phyloP scores from a whole-genome alignment of 768 basidiomycete genomes.

The Phylloporus rhodoxanthus region DNA sequence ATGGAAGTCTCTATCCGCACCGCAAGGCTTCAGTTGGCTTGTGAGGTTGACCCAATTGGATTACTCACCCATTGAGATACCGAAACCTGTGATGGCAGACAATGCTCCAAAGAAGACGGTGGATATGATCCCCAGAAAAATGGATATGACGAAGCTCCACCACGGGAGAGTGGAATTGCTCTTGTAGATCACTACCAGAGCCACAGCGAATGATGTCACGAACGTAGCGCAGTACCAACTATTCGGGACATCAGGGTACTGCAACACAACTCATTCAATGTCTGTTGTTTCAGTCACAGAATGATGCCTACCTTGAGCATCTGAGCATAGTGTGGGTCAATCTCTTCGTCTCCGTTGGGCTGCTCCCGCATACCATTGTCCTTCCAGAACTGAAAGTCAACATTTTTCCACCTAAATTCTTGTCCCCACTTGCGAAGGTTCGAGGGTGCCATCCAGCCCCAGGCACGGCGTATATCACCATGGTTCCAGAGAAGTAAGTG shows the following conservation, averaged over 20 bases:
- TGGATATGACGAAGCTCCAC: conserved; percentile 49
- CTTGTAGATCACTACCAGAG: conserved; percentile 49
- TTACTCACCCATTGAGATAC: conserved; percentile 19
- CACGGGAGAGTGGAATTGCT: conserved; percentile 51
- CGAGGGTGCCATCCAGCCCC: conserved; percentile 37
- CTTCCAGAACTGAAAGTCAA: conserved; percentile 37
- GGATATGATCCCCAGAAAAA: conserved; percentile 46
- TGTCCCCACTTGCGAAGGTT: too few relatives aligned
- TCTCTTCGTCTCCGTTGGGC: conserved; percentile 34
- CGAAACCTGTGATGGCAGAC: conserved; percentile 43
- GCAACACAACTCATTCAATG: neutral
- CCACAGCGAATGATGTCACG: conserved; percentile 37
- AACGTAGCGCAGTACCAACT: conserved; percentile 31
- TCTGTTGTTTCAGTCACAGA: conserved; percentile 12
- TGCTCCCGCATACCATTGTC: conserved; percentile 14
- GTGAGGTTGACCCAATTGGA: neutral
- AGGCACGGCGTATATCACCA: conserved; percentile 41
- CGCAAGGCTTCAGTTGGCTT: neutral
- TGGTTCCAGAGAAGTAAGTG: conserved; percentile 51
- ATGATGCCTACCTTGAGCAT: conserved; percentile 37
- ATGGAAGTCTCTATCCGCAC: conserved; percentile 21
- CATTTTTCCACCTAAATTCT: too few relatives aligned
- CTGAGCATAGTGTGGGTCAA: conserved; percentile 51
- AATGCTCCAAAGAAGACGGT: conserved; percentile 50
- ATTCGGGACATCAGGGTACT: conserved; percentile 32